phyloP scores from a whole-genome alignment of 306 rosid genomes.

The Vicia faba region DNA sequence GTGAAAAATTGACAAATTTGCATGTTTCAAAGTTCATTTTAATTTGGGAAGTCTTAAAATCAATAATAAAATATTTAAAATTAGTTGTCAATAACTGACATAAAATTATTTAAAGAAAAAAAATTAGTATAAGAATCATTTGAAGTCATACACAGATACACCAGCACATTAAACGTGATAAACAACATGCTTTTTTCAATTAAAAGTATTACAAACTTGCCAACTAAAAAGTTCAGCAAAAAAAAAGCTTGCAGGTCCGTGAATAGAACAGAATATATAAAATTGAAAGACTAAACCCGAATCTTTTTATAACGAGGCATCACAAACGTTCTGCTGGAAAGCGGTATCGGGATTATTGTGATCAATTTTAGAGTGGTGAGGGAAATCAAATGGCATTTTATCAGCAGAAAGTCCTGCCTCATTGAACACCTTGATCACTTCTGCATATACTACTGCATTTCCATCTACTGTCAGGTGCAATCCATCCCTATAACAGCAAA shows the following conservation, averaged over 20 bases:
- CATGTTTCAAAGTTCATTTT: no score
- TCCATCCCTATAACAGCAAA: constrained; percentile 67
- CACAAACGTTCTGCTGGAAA: constrained; percentile 59
- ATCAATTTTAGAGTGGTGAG: constrained; percentile 78
- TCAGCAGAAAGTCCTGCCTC: constrained; percentile 53
- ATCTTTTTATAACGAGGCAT: constrained; percentile 26
- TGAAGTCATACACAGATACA: no score
- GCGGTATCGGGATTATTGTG: constrained; percentile 61
- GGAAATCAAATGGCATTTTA: constrained; percentile 81
- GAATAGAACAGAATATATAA: constrained; percentile 23
- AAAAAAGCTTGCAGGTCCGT: constrained; percentile 17
- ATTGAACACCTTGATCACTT: constrained; percentile 46
- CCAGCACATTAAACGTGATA: neutral
- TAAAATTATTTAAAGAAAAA: no score
- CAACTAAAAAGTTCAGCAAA: neutral
- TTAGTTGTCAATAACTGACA: no score
- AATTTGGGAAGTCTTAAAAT: no score
- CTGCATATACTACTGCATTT: constrained; percentile 57
- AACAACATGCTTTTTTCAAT: neutral
- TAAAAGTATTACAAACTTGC: neutral
- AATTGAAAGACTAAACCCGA: constrained; percentile 12
- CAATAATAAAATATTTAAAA: no score
- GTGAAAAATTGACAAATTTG: no score
- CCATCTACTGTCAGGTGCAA: constrained; percentile 88
- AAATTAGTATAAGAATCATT: no score